These are phyloP conservation scores for Orbilia ellipsospora DNA, from an alignment of 2,329 filamentous ascomycete species.

Conservation along the genomic window DNA sequence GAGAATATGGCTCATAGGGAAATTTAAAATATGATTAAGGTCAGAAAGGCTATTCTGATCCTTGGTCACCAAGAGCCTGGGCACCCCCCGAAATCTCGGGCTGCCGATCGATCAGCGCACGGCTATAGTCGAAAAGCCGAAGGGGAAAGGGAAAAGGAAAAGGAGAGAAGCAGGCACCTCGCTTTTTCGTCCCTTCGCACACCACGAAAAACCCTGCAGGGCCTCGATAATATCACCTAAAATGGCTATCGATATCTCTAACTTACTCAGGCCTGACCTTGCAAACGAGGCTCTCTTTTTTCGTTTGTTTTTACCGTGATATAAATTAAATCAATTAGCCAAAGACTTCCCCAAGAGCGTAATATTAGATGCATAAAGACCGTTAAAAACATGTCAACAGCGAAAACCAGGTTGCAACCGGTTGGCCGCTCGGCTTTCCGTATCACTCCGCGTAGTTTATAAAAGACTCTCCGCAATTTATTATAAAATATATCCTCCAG, in stretches of 20 bases:
- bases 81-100: background rate
- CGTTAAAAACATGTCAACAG: background rate
- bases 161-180: too few species aligned
- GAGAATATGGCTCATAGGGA: slow-evolving; percentile 5
- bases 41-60: slow-evolving; percentile 13
- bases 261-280: background rate
- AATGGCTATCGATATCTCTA: slow-evolving; percentile 6
- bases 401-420: background rate
- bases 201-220: background rate
- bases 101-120: background rate
- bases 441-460: slow-evolving; percentile 11
- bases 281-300: slow-evolving; percentile 10
- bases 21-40: background rate
- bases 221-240: slow-evolving; percentile 34
- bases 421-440: background rate
- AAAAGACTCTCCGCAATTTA: background rate
- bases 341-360: too few species aligned
- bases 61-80: slow-evolving; percentile 30
- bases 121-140: slow-evolving; percentile 18
- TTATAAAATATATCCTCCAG: background rate
- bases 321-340: too few species aligned
- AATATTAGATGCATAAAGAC: too few species aligned
- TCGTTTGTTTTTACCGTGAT: background rate
- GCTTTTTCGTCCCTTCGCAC: too few species aligned
- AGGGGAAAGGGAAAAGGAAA: background rate